These are phyloP conservation scores for Oryza officinalis DNA, from an alignment of 176 grass and related monocot species.

Conservation along the genomic window DNA sequence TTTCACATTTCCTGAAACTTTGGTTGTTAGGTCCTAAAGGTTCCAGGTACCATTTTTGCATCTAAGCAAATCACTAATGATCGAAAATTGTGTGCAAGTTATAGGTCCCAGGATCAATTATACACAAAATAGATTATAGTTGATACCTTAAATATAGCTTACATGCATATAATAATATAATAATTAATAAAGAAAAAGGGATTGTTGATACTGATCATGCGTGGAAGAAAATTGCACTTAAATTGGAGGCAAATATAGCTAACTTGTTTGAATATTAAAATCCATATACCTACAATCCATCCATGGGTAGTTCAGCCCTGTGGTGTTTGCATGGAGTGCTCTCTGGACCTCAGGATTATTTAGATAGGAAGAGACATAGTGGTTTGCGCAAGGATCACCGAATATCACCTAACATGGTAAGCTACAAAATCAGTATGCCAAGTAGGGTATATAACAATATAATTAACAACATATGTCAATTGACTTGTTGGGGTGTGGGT, in stretches of 20 bases:
- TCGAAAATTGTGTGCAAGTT: not conserved
- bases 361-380: constrained; percentile 58
- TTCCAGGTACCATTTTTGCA: constrained; percentile 15
- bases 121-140: constrained; percentile 8
- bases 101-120: not conserved
- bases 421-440: constrained; percentile 15
- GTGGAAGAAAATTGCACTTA: constrained; percentile 7
- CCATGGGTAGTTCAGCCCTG: constrained; percentile 51
- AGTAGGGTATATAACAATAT: constrained; percentile 12
- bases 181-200: constrained; percentile 19
- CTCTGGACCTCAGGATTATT: constrained; percentile 61
- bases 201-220: constrained; percentile 7
- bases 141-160: constrained; percentile 22
- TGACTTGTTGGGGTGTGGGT: constrained; percentile 26
- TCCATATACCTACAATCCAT: constrained; percentile 51
- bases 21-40: constrained; percentile 1
- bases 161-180: constrained; percentile 20
- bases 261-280: constrained; percentile 27
- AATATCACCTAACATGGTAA: constrained; percentile 37
- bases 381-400: constrained; percentile 53
- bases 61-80: constrained; percentile 23
- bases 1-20: constrained; percentile 29
- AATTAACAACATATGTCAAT: constrained; percentile 5
- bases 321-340: constrained; percentile 55
- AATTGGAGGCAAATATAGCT: constrained; percentile 24